Percentiles rank a stretch among this genome's conserved stretches.
Evolutionary conservation across 1,284 basidiomycete genomes (phyloP).

Genomic region (Agroathelia rolfsii): DNA sequence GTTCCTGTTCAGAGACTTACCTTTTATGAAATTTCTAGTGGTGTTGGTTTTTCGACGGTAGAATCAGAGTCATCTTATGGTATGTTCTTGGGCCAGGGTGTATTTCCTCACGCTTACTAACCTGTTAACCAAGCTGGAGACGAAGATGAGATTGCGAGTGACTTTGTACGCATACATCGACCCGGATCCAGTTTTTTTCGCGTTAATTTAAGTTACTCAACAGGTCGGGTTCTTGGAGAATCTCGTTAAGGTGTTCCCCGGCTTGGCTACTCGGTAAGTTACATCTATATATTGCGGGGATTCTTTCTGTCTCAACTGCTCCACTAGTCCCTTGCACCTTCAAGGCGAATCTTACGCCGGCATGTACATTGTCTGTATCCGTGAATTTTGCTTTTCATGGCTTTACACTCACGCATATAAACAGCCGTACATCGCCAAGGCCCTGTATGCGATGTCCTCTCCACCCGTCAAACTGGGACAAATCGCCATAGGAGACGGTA

Average conservation of each 20-base stretch:
- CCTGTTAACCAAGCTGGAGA: slow-evolving; percentile 47
- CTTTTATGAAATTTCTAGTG: too few relatives aligned
- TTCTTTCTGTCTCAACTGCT: too few relatives aligned
- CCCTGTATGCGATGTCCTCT: slow-evolving; percentile 48
- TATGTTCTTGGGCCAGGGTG: too few relatives aligned
- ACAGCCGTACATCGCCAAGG: slow-evolving; percentile 65
- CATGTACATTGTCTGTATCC: slow-evolving; percentile 42
- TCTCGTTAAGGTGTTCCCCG: slow-evolving; percentile 58
- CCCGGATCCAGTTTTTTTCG: too few relatives aligned
- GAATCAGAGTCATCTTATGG: too few relatives aligned
- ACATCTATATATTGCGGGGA: too few relatives aligned
- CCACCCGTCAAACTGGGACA: slow-evolving; percentile 62
- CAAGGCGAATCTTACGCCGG: slow-evolving; percentile 64
- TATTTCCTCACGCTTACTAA: too few relatives aligned
- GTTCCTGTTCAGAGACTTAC: too few relatives aligned
- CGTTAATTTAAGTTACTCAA: too few relatives aligned
- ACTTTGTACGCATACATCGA: slow-evolving; percentile 43
- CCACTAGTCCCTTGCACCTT: slow-evolving; percentile 51
- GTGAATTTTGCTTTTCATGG: slow-evolving; percentile 1
- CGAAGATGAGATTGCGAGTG: slow-evolving; percentile 57
- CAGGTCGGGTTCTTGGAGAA: slow-evolving; percentile 62
- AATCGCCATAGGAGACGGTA: slow-evolving; percentile 62
- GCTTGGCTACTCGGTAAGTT: slow-evolving; percentile 40
- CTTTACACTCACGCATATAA: slow-evolving; percentile 6
- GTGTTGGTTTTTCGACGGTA: too few relatives aligned